A percentile compares a stretch with the other conserved stretches of the same genome.
Conservation (phyloP, 169 alveolate genomes). For the Cystoisospora suis region DNA sequence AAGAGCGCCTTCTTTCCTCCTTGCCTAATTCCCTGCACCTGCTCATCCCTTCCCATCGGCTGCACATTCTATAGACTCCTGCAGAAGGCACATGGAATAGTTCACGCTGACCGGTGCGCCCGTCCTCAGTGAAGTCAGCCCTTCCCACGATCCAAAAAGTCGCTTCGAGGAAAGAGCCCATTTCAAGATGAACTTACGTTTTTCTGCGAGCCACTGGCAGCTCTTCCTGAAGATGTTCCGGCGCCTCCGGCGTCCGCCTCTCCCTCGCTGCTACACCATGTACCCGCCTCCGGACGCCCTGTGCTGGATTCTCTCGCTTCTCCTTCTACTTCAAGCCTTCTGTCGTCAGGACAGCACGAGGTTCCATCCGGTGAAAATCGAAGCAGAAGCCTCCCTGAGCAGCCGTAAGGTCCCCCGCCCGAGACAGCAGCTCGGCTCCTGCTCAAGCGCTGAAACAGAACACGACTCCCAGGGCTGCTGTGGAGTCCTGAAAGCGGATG, state of each 20-base stretch:
- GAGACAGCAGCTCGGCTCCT: background rate
- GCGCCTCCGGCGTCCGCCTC: constrained; percentile 16
- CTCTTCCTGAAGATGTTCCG: background rate
- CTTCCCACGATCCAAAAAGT: no score
- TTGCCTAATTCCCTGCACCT: no score
- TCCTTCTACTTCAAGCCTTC: background rate
- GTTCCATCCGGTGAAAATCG: background rate
- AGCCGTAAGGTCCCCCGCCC: background rate
- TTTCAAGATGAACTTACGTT: background rate
- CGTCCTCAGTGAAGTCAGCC: no score
- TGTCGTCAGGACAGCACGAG: background rate
- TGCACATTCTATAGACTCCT: no score
- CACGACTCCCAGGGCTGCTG: background rate
- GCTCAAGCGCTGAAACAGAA: background rate
- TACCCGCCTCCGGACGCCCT: background rate
- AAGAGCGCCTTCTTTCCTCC: no score
- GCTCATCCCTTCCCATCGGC: no score
- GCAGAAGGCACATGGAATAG: no score
- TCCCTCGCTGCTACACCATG: constrained; percentile 1
- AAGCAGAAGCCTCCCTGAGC: background rate
- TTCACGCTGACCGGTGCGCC: no score
- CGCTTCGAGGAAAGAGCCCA: background rate
- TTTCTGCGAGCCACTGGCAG: background rate
- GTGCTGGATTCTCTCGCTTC: no score
- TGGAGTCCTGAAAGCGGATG: no score